phyloP scores from a whole-genome alignment of 2,329 filamentous ascomycete species.

The Fusarium sp. region DNA sequence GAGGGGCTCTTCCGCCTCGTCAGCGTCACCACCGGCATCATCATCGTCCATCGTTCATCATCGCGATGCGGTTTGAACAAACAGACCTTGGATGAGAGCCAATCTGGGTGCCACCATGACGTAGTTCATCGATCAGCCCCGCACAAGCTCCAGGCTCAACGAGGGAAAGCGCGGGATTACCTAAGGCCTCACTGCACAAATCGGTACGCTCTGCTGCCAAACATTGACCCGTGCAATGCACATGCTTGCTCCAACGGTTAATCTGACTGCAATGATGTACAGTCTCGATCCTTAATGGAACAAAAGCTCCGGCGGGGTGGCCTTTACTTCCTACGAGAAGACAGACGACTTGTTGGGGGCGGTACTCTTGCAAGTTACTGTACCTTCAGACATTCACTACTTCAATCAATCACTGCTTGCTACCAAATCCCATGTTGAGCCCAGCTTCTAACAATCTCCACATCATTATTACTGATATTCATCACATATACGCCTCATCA shows the following conservation, averaged over 20 bases:
- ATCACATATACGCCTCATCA: not conserved
- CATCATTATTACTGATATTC: not conserved
- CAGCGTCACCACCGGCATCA: constrained; percentile 37
- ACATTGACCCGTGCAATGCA: constrained; percentile 9
- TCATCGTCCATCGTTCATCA: constrained; percentile 37
- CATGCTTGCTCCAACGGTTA: constrained; percentile 19
- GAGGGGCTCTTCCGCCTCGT: constrained; percentile 5
- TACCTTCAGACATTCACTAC: not conserved
- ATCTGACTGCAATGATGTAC: not conserved
- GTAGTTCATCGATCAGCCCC: constrained; percentile 32
- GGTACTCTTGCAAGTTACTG: not conserved
- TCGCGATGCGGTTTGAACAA: constrained; percentile 30
- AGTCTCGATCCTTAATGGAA: constrained; percentile 33
- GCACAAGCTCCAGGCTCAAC: constrained; percentile 38
- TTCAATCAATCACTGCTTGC: not conserved
- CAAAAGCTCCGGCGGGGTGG: constrained; percentile 31
- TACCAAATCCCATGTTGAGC: not conserved
- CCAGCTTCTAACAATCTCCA: not conserved
- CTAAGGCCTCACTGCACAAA: not conserved
- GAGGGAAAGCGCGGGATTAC: constrained; percentile 23
- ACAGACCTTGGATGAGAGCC: constrained; percentile 32
- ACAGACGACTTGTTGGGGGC: not conserved
- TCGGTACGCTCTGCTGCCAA: constrained; percentile 20
- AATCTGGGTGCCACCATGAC: constrained; percentile 38
- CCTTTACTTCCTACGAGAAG: not conserved